Evolutionary conservation across 2,329 filamentous ascomycete species (phyloP), one percentile per base, ranked within the genome.

Genomic region (Aspergillus sp.): DNA sequence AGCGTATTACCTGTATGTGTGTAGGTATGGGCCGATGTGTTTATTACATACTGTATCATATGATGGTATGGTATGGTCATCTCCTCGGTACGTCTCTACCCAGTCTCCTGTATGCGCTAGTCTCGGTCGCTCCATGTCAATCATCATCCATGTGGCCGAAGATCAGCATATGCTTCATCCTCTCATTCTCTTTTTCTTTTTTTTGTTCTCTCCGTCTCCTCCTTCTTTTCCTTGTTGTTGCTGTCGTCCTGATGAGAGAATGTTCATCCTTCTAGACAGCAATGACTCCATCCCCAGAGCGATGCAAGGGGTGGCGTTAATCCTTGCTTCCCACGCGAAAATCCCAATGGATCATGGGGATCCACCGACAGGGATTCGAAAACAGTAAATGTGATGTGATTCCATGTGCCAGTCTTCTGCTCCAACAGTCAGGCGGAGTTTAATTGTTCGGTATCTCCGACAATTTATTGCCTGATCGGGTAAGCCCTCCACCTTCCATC

Each of bases 261-360:
- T 38, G 14, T 8, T n/a, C 26, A 30, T 10, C 10, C 26, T 8
- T 30, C 8, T 11, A 11, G n/a, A 30, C 26, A 30, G 8, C 22
- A 22, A 22, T 7, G 5, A 22, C 20, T 3, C 10, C 26, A 30
- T 11, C 38, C 9, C 22, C 22, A 3, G 17, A 22, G n/a, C 42
- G n/a, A 46, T 13, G 44, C 26, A 46, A 46, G 44, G 44, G 44
- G 16, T 26, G 16, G 17, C 26, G 57, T 54, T 55, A 45, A 61
- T 58, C 59, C 55, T 55, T 60, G 59, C 48, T 51, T 47, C 50
- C 22, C 57, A 60, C 57, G 57, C 59, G 57, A 58, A 54, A 38
- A 38, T 17, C 35, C 1, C 35, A 30, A 30, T 30, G 26, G 26
- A 8, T 9, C 10, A 30, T 30, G 26, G 26, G 26, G 26, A 30